phyloP scores from a whole-genome alignment of 1,284 basidiomycete species.

The Cystobasidium sp. region DNA sequence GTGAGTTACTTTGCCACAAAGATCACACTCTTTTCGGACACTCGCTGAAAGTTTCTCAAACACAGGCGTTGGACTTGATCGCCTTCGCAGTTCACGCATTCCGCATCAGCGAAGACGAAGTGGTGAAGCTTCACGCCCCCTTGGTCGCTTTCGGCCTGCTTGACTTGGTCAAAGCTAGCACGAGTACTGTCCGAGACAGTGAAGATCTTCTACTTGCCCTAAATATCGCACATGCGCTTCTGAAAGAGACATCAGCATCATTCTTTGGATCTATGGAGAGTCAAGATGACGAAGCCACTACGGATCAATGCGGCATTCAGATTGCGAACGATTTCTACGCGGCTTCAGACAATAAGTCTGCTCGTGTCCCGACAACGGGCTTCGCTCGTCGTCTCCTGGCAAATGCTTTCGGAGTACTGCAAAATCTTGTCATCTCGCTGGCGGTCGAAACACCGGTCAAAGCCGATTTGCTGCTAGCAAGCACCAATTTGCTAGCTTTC shows the following conservation, averaged over 20 bases:
- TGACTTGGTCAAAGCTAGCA: constrained; percentile 62
- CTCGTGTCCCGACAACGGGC: constrained; percentile 37
- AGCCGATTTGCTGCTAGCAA: constrained; percentile 26
- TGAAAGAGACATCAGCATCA: constrained; percentile 39
- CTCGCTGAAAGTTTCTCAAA: constrained; percentile 17
- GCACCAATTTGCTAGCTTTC: constrained; percentile 19
- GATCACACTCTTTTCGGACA: too few species aligned
- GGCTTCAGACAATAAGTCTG: constrained; percentile 35
- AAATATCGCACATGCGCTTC: constrained; percentile 27
- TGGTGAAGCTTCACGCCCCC: constrained; percentile 72
- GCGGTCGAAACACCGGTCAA: background rate
- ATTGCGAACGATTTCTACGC: constrained; percentile 39
- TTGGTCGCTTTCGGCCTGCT: constrained; percentile 70
- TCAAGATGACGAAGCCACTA: constrained; percentile 15
- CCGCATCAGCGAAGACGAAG: constrained; percentile 61
- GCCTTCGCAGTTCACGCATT: constrained; percentile 59
- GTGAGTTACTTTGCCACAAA: constrained; percentile 58
- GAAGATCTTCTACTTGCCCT: constrained; percentile 27
- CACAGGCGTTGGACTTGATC: constrained; percentile 55
- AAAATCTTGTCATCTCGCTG: background rate
- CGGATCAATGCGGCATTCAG: constrained; percentile 9
- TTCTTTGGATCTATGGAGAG: constrained; percentile 26
- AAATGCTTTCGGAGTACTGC: constrained; percentile 14
- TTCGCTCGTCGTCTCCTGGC: constrained; percentile 34
- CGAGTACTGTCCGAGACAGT: background rate